These are phyloP conservation scores for Sporisorium reilianum DNA, from an alignment of 1,284 basidiomycete genomes.

Conservation along the genomic window DNA sequence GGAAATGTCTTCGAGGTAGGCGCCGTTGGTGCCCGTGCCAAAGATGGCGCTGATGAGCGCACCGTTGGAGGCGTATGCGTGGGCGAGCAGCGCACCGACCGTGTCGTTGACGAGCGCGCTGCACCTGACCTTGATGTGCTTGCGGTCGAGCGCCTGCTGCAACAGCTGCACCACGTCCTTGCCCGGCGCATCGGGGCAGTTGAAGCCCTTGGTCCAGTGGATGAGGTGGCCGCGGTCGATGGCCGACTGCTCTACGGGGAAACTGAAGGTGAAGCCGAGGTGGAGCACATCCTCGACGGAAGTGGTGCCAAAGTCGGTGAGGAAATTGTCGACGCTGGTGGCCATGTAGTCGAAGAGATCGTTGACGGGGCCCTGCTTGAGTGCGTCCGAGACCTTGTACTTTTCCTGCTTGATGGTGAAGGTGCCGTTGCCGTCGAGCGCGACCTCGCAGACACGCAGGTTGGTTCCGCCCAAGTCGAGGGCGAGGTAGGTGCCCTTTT, in stretches of 20 bases:
- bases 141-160: conserved; percentile 91
- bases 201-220: conserved; percentile 69
- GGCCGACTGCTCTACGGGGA: conserved; percentile 93
- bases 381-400: conserved; percentile 64
- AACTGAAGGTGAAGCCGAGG: conserved; percentile 81
- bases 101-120: conserved; percentile 95
- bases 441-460: conserved; percentile 88
- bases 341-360: conserved; percentile 82
- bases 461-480: conserved; percentile 67
- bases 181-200: conserved; percentile 77
- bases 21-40: conserved; percentile 97
- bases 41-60: conserved; percentile 88
- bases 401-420: conserved; percentile 78
- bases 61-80: conserved; percentile 89
- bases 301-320: conserved; percentile 77
- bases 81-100: conserved; percentile 90
- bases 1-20: conserved; percentile 87
- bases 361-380: conserved; percentile 59
- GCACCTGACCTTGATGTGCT: conserved; percentile 92
- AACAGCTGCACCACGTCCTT: conserved; percentile 91
- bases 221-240: conserved; percentile 84
- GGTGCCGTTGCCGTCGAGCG: conserved; percentile 85
- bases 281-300: conserved; percentile 61
- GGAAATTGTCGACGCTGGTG: conserved; percentile 91
- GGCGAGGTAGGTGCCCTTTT: conserved; percentile 65